Evolutionary conservation across 75 land plant species (phyloP), one percentile per base, ranked within the genome.

Genomic region (Pseudotsuga menziesii): DNA sequence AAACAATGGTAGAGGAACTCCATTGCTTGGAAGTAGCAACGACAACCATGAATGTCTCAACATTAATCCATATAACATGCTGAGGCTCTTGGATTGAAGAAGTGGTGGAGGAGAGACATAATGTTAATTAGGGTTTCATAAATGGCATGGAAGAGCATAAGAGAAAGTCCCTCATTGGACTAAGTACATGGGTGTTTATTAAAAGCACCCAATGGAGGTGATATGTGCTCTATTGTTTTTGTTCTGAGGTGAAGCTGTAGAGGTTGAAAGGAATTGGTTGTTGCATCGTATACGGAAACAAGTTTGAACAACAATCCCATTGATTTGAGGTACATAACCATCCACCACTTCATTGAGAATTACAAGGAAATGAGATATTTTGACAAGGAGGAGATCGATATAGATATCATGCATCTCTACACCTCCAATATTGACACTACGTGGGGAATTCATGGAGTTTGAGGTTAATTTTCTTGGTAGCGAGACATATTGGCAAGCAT

Each of bases 211-310:
- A 3, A 2, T 67, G 20, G 3, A 76, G 67, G n/a, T 72, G 0
- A n/a, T 67, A 17, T 62, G 73, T 29, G 3, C 29, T 2, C 72
- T 81, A 0, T 60, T 80, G 15, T 73, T 78, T 12, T 77, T 85
- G 19, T 83, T 81, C 69, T 78, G 81, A 32, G 86, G 84, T 4
- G 84, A 84, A 4, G 80, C 81, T 48, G 86, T 85, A 13, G 84
- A 81, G n/a, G 84, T 84, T 2, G 84, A 85, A 54, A 84, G 84
- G 13, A 85, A 85, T 69, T 85, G 86, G 82, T 81, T n/a, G 52
- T 84, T 35, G 83, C 86, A 12, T 70, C 64, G 0, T 80, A 78
- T 41, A 66, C 57, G 58, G 83, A 83, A 17, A 75, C 81, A 84
- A 35, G 58, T 61, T 6, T 81, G 44, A 19, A 12, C 15, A 23